Base-by-base conservation (phyloP, 345 rosid species). In the Diplotaxis tenuifolia region DNA sequence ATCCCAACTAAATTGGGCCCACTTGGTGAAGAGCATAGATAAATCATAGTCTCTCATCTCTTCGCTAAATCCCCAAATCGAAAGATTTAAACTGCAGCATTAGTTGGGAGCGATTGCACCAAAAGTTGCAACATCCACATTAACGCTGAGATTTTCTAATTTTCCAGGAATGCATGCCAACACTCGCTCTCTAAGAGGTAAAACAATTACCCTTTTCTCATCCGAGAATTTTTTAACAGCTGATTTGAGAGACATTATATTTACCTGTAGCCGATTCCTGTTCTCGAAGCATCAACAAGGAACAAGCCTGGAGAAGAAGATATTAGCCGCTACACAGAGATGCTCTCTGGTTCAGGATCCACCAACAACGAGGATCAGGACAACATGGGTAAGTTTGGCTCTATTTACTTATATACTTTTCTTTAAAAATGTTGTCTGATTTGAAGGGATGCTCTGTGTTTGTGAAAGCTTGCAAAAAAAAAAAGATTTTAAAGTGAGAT, bases 201-300 rank as follows among this genome's bases (percentile, higher is more conserved):
- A 9, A 54, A 36, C 3, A 18, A 62, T 12, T 20, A 62, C 6
- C 14, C 18, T 42, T 36, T 12, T 7, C 29, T 62, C 66, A 0
- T 9, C 28, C 20, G 16, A 2, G 1, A 12, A 6, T 20, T 19
- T 62, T 7, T n/a, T 36, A 4, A 25, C 20, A 22, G 53, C 67
- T 63, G 40, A 22, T n/a, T 11, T 40, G 67, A 38, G 20, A 27
- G 56, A 25, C 4, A 10, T 8, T 5, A 3, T 15, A 7, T 27
- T 28, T 8, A 29, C 23, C 32, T 60, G 15, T 18, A 60, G 67
- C 20, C 53, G 32, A 40, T 21, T 38, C 53, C 1, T 62, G 53
- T 62, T 62, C 67, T 38, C 32, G 53, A 38, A 62, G 67, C 53
- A 38, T 62, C 32, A 36, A 62, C 21, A 62, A 62, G 53, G 42